These are phyloP conservation scores for Allomyces macrogynus DNA, from an alignment of 192 early-diverging fungal genomes.

Conservation along the genomic window DNA sequence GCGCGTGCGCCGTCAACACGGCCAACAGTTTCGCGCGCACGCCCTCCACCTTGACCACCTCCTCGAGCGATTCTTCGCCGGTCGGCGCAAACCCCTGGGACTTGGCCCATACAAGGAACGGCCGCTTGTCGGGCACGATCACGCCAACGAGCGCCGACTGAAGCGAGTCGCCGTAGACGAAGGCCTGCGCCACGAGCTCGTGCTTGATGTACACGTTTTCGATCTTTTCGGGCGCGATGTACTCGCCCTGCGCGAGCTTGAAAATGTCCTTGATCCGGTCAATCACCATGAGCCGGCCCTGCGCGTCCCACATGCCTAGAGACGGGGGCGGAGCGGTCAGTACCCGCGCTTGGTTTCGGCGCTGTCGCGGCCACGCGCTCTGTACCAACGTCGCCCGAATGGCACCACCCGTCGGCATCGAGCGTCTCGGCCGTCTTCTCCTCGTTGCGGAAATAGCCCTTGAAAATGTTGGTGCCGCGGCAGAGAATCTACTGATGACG, in stretches of 20 bases:
- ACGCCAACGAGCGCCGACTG: conserved; percentile 68
- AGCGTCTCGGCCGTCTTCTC: conserved; percentile 69
- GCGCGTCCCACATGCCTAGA: conserved; percentile 59
- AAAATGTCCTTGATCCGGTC: conserved; percentile 75
- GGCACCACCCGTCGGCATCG: conserved; percentile 67
- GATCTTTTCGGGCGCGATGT: conserved; percentile 84
- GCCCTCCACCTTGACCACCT: conserved; percentile 6
- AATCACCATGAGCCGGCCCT: conserved; percentile 58
- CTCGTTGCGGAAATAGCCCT: conserved; percentile 65
- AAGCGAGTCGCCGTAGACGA: conserved; percentile 86
- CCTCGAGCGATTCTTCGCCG: too few relatives aligned
- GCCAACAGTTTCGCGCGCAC: conserved; percentile 19
- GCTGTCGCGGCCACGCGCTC: neutral
- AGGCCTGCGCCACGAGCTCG: conserved; percentile 62
- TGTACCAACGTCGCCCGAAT: conserved; percentile 60
- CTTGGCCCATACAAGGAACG: conserved; percentile 44
- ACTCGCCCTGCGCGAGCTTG: conserved; percentile 84
- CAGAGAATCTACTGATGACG: conserved; percentile 37
- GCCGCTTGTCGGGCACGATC: conserved; percentile 58
- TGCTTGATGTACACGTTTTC: conserved; percentile 61
- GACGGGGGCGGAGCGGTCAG: conserved; percentile 42
- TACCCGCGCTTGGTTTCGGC: too few relatives aligned
- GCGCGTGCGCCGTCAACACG: conserved; percentile 28
- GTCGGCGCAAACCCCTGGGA: conserved; percentile 7
- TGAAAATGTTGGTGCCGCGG: conserved; percentile 52